Evolutionary conservation across 768 basidiomycete genomes (phyloP).

Genomic region (Rhodotorula sphaerocarpa): DNA sequence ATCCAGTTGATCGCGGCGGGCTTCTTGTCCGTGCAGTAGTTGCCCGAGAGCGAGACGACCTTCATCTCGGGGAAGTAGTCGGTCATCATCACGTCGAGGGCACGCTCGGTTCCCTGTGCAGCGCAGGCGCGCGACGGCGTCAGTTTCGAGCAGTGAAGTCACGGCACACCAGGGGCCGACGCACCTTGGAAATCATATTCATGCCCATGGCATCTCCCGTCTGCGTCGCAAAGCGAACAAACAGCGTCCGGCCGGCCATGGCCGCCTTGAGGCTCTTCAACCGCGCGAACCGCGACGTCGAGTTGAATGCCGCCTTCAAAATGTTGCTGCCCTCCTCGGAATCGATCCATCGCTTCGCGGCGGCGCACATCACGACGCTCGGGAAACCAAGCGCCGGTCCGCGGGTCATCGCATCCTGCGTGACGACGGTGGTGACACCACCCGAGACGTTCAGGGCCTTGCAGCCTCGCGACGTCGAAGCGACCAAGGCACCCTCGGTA

Average conservation of each 20-base stretch:
- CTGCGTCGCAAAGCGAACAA: slow-evolving; percentile 81
- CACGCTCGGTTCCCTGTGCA: slow-evolving; percentile 71
- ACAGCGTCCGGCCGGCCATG: slow-evolving; percentile 86
- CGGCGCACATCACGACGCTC: slow-evolving; percentile 63
- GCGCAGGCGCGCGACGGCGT: background rate
- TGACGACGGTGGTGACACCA: slow-evolving; percentile 87
- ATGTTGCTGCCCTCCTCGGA: slow-evolving; percentile 65
- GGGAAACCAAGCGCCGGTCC: slow-evolving; percentile 98
- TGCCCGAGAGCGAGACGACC: slow-evolving; percentile 82
- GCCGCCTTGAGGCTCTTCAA: slow-evolving; percentile 76
- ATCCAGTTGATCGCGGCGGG: slow-evolving; percentile 99
- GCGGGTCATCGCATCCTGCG: slow-evolving; percentile 91
- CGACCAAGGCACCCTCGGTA: slow-evolving; percentile 97
- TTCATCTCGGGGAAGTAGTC: slow-evolving; percentile 81
- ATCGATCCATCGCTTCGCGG: slow-evolving; percentile 81
- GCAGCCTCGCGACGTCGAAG: slow-evolving; percentile 92
- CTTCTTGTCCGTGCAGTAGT: slow-evolving; percentile 99
- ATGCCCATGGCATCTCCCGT: slow-evolving; percentile 99
- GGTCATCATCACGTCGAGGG: slow-evolving; percentile 65
- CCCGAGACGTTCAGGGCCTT: slow-evolving; percentile 95
- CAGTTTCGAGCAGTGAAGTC: background rate
- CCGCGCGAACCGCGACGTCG: slow-evolving; percentile 84
- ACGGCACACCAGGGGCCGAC: background rate
- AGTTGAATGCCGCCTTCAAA: slow-evolving; percentile 80
- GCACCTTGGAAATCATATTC: slow-evolving; percentile 97